Base-by-base conservation (phyloP, 371 early-diverging fungal genomes). In the Mortierella sp. region DNA sequence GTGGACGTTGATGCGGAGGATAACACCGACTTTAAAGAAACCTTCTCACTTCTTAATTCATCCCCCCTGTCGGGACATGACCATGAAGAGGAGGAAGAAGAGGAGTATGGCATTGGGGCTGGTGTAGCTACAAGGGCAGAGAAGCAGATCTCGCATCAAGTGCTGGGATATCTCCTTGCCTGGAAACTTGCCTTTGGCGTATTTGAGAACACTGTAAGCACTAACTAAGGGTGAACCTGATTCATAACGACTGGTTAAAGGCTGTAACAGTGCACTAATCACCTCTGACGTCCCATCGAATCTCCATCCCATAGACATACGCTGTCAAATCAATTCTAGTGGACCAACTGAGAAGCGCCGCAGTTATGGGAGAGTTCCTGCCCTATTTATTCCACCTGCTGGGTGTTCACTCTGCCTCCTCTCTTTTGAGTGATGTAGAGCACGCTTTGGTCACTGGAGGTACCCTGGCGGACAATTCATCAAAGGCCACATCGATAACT, bases 121-220 rank as follows among this genome's bases (percentile, higher is more conserved):
- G 75, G 73, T 30, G 67, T 72, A 7, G 76, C 76, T 21, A 68
- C 74, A 19, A 72, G 59, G 29, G 59, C 72, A 15, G 79, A 79
- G 26, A 79, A 69, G 64, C 52, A 51, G 29, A 62, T 68, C 29
- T 75, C 68, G 15, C 81, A 86, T 55, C 66, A 84, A 14, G 82
- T 82, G 0, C 82, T 93, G 57, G 93, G 93, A 2, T 91, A 90
- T 65, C 75, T 95, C 37, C 72, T 94, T 48, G 83, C 89, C 0
- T 94, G 94, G 93, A 87, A 92, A 83, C 77, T 90, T 14, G 70
- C 92, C 44, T 88, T 94, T 68, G 92, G 91, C 66, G 90, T 94
- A 47, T 92, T 95, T 69, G 87, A 87, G n/a, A 90, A 93, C 74
- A 90, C 94, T 63, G 94, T 94, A 88, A 82, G 88, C 75, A 7